Percentiles rank a stretch among this genome's conserved stretches.
phyloP scores from a whole-genome alignment of 2,329 filamentous ascomycete genomes.

The Phialocephala sp. region DNA sequence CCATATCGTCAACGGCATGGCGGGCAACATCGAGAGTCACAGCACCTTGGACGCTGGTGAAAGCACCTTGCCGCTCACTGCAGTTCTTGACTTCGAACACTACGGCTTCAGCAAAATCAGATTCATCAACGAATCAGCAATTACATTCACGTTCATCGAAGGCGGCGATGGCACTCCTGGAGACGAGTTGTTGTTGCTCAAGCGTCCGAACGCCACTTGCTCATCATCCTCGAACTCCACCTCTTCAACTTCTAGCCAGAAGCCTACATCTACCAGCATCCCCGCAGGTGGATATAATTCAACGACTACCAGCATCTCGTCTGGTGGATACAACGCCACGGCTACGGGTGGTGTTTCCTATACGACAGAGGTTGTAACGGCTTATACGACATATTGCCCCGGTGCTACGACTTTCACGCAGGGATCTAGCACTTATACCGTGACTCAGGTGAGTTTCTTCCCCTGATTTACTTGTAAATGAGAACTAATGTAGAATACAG shows the following conservation, averaged over 20 bases:
- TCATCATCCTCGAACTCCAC: background rate
- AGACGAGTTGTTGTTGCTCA: conserved; percentile 11
- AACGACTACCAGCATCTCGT: background rate
- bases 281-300: background rate
- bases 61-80: conserved; percentile 49
- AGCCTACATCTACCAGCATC: background rate
- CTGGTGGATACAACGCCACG: background rate
- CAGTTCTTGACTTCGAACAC: conserved; percentile 50
- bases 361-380: conserved; percentile 15
- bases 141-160: conserved; percentile 10
- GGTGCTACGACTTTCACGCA: conserved; percentile 14
- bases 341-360: background rate
- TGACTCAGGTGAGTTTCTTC: conserved; percentile 9
- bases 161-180: background rate
- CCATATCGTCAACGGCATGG: conserved; percentile 58
- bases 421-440: conserved; percentile 18
- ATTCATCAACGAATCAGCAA: conserved; percentile 37
- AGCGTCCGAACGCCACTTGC: conserved; percentile 4
- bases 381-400: conserved; percentile 19
- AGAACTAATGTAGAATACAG: background rate
- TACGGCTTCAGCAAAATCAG: conserved; percentile 56
- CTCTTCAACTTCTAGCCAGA: background rate
- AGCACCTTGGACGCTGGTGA: conserved; percentile 46
- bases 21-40: conserved; percentile 58
- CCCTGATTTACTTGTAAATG: background rate